A percentile compares a stretch with the other conserved stretches of the same genome.
phyloP scores from a whole-genome alignment of 2,329 filamentous ascomycete species.

The Aspergillus quadricinctus region DNA sequence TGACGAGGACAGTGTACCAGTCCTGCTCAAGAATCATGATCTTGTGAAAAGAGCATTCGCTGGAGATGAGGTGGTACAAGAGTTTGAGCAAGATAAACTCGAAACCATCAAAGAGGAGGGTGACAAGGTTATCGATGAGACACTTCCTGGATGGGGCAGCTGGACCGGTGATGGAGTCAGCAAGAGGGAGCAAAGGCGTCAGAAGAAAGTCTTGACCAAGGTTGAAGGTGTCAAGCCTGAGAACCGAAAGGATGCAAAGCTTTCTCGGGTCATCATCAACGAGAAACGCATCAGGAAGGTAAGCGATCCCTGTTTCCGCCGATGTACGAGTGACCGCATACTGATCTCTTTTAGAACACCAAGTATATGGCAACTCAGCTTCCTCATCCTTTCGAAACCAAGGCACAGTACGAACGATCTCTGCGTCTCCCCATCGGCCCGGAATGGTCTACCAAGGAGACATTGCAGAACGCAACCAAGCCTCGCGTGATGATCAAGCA shows the following conservation, averaged over 20 bases:
- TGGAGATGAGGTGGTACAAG: slow-evolving; percentile 73
- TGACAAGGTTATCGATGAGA: slow-evolving; percentile 74
- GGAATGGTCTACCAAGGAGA: slow-evolving; percentile 96
- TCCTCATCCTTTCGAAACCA: slow-evolving; percentile 84
- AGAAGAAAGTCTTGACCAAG: slow-evolving; percentile 49
- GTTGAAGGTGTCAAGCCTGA: slow-evolving; percentile 68
- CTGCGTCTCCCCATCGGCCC: slow-evolving; percentile 82
- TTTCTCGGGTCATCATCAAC: slow-evolving; percentile 83
- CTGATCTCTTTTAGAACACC: slow-evolving; percentile 56
- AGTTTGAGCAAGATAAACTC: slow-evolving; percentile 78
- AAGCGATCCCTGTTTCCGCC: slow-evolving; percentile 20
- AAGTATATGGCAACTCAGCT: slow-evolving; percentile 81
- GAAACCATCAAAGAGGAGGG: slow-evolving; percentile 69
- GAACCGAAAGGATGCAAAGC: slow-evolving; percentile 74
- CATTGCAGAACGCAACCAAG: slow-evolving; percentile 84
- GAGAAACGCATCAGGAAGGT: slow-evolving; percentile 89
- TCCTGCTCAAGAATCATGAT: slow-evolving; percentile 51
- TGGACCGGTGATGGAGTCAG: slow-evolving; percentile 84
- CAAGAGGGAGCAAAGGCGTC: slow-evolving; percentile 59
- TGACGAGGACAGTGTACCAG: slow-evolving; percentile 38
- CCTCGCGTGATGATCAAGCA: slow-evolving; percentile 87
- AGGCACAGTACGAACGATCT: slow-evolving; percentile 84
- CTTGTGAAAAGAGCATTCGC: slow-evolving; percentile 83
- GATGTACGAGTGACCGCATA: not conserved
- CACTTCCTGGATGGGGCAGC: slow-evolving; percentile 89